A percentile compares a stretch with the other conserved stretches of the same genome.
phyloP scores from a whole-genome alignment of 371 early-diverging fungal genomes.

The Smittium mucronatum region DNA sequence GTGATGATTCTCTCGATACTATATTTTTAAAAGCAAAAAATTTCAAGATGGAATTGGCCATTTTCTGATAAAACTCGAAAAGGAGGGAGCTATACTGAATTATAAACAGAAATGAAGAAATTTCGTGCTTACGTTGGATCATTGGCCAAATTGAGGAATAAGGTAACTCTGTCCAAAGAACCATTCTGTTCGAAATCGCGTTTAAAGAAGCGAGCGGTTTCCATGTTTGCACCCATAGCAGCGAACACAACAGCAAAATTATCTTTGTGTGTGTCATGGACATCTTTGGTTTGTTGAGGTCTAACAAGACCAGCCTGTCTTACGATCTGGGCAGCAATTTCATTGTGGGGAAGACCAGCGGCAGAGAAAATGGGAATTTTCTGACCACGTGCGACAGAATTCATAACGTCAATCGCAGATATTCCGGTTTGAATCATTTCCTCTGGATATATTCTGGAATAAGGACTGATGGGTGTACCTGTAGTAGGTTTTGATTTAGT shows the following conservation, averaged over 20 bases:
- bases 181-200: slow-evolving; percentile 99
- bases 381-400: slow-evolving; percentile 99
- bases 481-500: not conserved
- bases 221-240: slow-evolving; percentile 99
- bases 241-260: slow-evolving; percentile 99
- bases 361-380: slow-evolving; percentile 99
- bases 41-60: too few relatives aligned
- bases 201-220: slow-evolving; percentile 99
- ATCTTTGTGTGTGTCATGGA: slow-evolving; percentile 96
- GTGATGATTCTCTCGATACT: slow-evolving; percentile 99
- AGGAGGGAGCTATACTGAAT: too few relatives aligned
- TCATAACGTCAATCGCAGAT: slow-evolving; percentile 99
- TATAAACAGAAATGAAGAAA: slow-evolving; percentile 22
- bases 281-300: slow-evolving; percentile 70
- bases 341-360: slow-evolving; percentile 99
- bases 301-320: slow-evolving; percentile 98
- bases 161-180: slow-evolving; percentile 95
- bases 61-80: too few relatives aligned
- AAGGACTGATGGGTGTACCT: slow-evolving; percentile 97
- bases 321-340: slow-evolving; percentile 99
- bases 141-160: slow-evolving; percentile 99
- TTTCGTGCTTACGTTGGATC: slow-evolving; percentile 73
- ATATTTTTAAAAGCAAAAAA: too few relatives aligned
- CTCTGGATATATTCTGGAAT: slow-evolving; percentile 98
- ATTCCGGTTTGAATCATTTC: slow-evolving; percentile 99